Conservation (phyloP, 2,329 filamentous ascomycete species). For the Fusarium redolens region DNA sequence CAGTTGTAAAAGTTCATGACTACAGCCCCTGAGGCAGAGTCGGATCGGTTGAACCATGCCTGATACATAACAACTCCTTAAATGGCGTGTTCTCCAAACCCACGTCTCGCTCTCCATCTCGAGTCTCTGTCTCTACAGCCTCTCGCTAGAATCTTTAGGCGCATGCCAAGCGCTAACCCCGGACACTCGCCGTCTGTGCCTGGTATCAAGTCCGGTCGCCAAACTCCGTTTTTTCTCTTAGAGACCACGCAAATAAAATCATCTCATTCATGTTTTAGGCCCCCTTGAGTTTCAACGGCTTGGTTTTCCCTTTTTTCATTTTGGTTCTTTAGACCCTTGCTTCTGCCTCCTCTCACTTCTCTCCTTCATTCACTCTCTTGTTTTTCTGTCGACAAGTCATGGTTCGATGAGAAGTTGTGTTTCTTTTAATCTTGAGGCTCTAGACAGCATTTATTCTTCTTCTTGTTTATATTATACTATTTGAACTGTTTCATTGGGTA, state of each 20-base stretch:
- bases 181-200: conserved; percentile 36
- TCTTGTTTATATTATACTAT: conserved; percentile 37
- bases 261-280: conserved; percentile 19
- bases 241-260: conserved; percentile 19
- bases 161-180: conserved; percentile 41
- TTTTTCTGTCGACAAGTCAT: background rate
- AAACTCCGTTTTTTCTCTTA: conserved; percentile 28
- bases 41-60: conserved; percentile 12
- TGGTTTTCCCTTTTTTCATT: background rate
- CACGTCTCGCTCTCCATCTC: conserved; percentile 6
- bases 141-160: conserved; percentile 24
- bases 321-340: conserved; percentile 22
- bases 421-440: conserved; percentile 35
- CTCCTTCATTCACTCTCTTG: conserved; percentile 7
- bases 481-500: conserved; percentile 2
- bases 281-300: conserved; percentile 19
- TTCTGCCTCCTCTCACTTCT: background rate
- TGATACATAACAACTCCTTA: conserved; percentile 34
- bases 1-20: background rate
- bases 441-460: conserved; percentile 48
- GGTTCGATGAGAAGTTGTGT: conserved; percentile 40
- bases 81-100: conserved; percentile 36
- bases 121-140: conserved; percentile 6
- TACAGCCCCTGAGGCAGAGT: background rate
- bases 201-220: conserved; percentile 38